phyloP scores from a whole-genome alignment of 208 protist species.

The Trypanosoma grayi region DNA sequence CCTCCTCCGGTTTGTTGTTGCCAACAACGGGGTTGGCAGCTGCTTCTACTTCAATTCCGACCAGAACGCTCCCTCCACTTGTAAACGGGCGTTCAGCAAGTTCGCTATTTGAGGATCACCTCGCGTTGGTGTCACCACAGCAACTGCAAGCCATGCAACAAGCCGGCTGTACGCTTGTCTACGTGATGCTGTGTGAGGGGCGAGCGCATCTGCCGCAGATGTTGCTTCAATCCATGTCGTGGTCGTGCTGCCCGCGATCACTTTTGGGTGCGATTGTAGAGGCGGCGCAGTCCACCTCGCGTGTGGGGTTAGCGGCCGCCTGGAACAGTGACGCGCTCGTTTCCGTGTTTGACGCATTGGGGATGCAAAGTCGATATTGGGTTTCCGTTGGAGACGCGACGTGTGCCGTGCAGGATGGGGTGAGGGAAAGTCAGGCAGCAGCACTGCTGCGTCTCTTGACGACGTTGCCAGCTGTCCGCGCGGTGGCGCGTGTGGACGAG shows the following conservation, averaged over 20 bases:
- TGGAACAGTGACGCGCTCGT: slow-evolving; percentile 14
- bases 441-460: slow-evolving; percentile 16
- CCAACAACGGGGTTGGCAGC: not conserved
- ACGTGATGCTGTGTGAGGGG: slow-evolving; percentile 54
- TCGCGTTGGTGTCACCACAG: slow-evolving; percentile 6
- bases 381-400: slow-evolving; percentile 7
- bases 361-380: slow-evolving; percentile 21
- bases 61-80: slow-evolving; percentile 15
- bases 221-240: slow-evolving; percentile 14
- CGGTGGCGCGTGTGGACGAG: slow-evolving; percentile 14
- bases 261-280: slow-evolving; percentile 11
- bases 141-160: slow-evolving; percentile 42
- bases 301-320: slow-evolving; percentile 2
- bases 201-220: slow-evolving; percentile 2
- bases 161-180: slow-evolving; percentile 37
- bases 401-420: no score
- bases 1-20: not conserved
- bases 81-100: slow-evolving; percentile 22
- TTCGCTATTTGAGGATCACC: slow-evolving; percentile 35
- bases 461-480: slow-evolving; percentile 11
- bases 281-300: slow-evolving; percentile 10
- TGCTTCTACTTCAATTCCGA: not conserved
- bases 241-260: slow-evolving; percentile 6
- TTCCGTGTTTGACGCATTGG: slow-evolving; percentile 11
- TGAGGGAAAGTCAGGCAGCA: slow-evolving; percentile 11